phyloP scores from a whole-genome alignment of 345 rosid genomes.

The Brassica nigra region DNA sequence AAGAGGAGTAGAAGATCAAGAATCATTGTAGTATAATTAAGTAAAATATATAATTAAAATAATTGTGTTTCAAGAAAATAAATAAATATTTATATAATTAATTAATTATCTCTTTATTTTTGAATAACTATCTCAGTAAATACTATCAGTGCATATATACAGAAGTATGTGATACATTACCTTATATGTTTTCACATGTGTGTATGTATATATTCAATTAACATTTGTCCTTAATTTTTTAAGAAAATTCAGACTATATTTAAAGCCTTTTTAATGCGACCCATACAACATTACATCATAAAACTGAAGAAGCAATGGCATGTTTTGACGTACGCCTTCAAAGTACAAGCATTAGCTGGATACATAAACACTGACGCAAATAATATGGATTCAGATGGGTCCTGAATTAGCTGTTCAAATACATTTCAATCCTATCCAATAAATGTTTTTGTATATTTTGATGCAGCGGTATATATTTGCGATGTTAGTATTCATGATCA shows the following conservation, averaged over 20 bases:
- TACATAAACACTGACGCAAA: conserved; percentile 16
- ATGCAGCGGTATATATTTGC: background rate
- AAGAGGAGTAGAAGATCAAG: background rate
- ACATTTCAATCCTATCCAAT: conserved; percentile 6
- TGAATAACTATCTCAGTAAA: too few relatives aligned
- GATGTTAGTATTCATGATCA: background rate
- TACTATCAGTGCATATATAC: background rate
- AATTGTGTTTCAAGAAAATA: too few relatives aligned
- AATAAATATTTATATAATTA: too few relatives aligned
- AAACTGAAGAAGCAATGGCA: conserved; percentile 17
- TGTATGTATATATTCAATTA: background rate
- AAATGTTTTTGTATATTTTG: background rate
- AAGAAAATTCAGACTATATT: background rate
- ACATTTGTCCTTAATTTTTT: background rate
- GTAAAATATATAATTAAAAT: too few relatives aligned
- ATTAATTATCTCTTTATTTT: too few relatives aligned
- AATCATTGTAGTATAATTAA: too few relatives aligned
- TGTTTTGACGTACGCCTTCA: conserved; percentile 25
- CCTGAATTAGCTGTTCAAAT: conserved; percentile 34
- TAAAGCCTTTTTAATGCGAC: background rate
- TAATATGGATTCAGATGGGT: conserved; percentile 15
- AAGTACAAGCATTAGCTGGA: conserved; percentile 37
- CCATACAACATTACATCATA: conserved; percentile 26
- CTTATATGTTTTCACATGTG: background rate
- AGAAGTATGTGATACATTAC: background rate